A percentile compares a stretch with the other conserved stretches of the same genome.
These are phyloP conservation scores for Postia placenta DNA, from an alignment of 768 basidiomycete species.

Conservation along the genomic window DNA sequence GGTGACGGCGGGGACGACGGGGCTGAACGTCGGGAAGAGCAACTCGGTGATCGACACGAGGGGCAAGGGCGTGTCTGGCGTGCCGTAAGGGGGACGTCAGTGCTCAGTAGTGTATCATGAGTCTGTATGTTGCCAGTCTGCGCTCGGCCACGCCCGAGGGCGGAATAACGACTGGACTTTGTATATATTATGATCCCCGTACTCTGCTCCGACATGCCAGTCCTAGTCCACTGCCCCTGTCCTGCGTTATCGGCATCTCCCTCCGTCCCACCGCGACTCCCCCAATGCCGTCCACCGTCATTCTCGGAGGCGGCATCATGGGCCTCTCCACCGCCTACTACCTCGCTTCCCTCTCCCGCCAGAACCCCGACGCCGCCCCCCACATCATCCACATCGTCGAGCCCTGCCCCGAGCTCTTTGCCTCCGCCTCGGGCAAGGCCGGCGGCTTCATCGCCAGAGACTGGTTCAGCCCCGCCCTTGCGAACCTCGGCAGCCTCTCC, in stretches of 20 bases:
- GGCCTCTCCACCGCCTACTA: slow-evolving; percentile 40
- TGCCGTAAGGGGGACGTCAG: slow-evolving; percentile 22
- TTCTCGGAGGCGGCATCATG: slow-evolving; percentile 43
- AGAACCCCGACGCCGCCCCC: slow-evolving; percentile 7
- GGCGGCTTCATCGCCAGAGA: slow-evolving; percentile 40
- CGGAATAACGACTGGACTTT: too few species aligned
- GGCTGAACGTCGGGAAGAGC: slow-evolving; percentile 24
- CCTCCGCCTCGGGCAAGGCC: slow-evolving; percentile 28
- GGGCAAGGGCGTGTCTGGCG: slow-evolving; percentile 32
- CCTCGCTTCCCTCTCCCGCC: slow-evolving; percentile 22
- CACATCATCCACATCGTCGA: slow-evolving; percentile 37
- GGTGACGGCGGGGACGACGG: slow-evolving; percentile 23
- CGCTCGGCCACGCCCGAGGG: too few species aligned
- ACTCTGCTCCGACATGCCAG: too few species aligned
- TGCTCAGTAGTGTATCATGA: too few species aligned
- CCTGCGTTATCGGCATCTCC: background rate
- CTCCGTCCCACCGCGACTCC: background rate
- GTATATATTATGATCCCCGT: too few species aligned
- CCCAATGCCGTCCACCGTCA: slow-evolving; percentile 29
- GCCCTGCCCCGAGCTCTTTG: slow-evolving; percentile 30
- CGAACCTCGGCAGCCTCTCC: slow-evolving; percentile 28
- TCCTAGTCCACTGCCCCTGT: too few species aligned
- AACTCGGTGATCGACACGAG: slow-evolving; percentile 33
- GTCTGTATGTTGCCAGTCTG: too few species aligned
- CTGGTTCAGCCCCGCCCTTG: slow-evolving; percentile 28